Conservation (phyloP, 129 eudicot genomes). For the Erigeron canadensis region DNA sequence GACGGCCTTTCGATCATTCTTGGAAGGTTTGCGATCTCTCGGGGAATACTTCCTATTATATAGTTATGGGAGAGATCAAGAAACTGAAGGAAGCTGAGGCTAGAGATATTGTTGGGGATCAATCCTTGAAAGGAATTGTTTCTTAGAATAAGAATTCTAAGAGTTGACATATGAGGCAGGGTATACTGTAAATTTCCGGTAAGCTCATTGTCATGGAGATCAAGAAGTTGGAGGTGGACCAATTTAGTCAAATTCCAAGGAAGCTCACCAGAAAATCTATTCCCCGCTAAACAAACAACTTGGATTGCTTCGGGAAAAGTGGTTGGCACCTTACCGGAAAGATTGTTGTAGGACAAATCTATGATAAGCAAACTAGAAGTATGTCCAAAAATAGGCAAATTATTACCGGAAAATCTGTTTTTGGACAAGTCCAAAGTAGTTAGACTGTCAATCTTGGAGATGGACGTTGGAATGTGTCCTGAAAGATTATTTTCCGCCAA, state of each 20-base stretch:
- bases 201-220: constrained; percentile 45
- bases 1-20: constrained; percentile 34
- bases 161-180: constrained; percentile 26
- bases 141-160: constrained; percentile 36
- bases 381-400: constrained; percentile 30
- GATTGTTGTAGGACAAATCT: constrained; percentile 41
- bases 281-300: constrained; percentile 34
- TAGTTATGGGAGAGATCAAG: constrained; percentile 44
- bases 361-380: constrained; percentile 19
- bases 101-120: constrained; percentile 32
- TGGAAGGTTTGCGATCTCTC: constrained; percentile 21
- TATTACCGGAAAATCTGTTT: constrained; percentile 41
- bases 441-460: constrained; percentile 35
- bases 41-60: constrained; percentile 33
- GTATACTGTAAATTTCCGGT: constrained; percentile 27
- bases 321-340: constrained; percentile 36
- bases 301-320: constrained; percentile 21
- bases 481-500: constrained; percentile 41
- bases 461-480: constrained; percentile 44
- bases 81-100: background rate
- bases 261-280: constrained; percentile 42
- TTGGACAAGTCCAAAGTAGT: constrained; percentile 37
- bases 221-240: constrained; percentile 37
- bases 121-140: constrained; percentile 42
- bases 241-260: constrained; percentile 37